Evolutionary conservation across 179 eudicot species (phyloP).

Genomic region (Silene noctiflora): DNA sequence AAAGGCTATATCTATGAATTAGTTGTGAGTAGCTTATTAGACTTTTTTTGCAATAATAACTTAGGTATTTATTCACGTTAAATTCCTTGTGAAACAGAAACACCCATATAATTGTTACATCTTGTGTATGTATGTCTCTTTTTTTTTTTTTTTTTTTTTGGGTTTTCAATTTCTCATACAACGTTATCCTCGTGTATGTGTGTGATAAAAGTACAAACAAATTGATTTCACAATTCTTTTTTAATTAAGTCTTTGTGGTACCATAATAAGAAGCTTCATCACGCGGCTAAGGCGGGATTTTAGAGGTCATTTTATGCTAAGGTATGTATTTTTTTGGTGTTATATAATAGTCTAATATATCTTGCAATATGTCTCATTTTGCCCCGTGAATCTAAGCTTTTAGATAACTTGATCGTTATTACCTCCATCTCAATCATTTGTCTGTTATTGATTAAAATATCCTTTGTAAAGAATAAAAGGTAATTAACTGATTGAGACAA

Average conservation of each 20-base stretch:
- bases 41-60: not conserved
- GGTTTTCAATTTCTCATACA: conserved; percentile 12
- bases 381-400: no score
- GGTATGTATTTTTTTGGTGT: conserved; percentile 12
- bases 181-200: conserved; percentile 20
- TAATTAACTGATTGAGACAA: no score
- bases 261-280: not conserved
- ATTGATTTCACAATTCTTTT: conserved; percentile 1
- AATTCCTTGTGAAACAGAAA: not conserved
- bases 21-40: conserved; percentile 7
- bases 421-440: no score
- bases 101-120: not conserved
- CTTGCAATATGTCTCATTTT: no score
- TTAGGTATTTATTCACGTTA: conserved; percentile 1
- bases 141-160: not conserved
- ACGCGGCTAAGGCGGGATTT: no score
- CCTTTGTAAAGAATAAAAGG: no score
- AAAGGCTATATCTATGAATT: conserved; percentile 22
- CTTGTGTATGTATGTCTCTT: not conserved
- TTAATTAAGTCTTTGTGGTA: not conserved
- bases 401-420: no score
- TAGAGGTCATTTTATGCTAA: not conserved
- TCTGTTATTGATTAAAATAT: no score
- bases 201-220: not conserved
- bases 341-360: not conserved